These are phyloP conservation scores for Colletotrichum liriopes DNA, from an alignment of 2,329 filamentous ascomycete genomes.

Conservation along the genomic window DNA sequence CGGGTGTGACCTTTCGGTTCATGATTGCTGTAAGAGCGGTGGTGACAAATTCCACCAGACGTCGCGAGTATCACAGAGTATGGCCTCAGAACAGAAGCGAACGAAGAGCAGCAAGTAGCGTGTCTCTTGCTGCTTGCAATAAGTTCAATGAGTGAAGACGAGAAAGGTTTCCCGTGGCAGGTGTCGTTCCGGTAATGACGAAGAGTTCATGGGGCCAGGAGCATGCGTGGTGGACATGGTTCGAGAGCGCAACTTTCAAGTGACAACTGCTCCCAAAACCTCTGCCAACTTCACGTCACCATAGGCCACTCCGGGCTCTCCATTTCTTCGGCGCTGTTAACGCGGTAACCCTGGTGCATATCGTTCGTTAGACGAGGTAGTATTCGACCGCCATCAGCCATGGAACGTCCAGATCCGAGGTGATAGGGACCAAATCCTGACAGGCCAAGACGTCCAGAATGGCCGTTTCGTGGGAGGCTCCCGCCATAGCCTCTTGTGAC, in stretches of 20 bases:
- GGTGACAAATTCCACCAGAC: neutral
- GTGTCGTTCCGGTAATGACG: slow-evolving; percentile 18
- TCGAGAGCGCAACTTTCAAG: neutral
- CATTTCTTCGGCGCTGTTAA: slow-evolving; percentile 4
- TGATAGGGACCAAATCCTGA: slow-evolving; percentile 20
- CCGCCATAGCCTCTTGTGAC: neutral
- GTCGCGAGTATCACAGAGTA: neutral
- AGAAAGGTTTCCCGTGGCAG: neutral
- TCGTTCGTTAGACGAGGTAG: slow-evolving; percentile 28
- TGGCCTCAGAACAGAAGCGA: neutral
- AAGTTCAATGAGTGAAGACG: neutral
- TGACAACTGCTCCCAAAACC: neutral
- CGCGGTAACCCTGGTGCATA: slow-evolving; percentile 17
- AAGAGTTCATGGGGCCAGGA: neutral
- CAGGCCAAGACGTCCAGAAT: slow-evolving; percentile 14
- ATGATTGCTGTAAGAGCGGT: neutral
- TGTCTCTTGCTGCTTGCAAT: neutral
- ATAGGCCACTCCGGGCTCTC: neutral
- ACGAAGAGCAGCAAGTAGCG: neutral
- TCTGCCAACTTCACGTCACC: slow-evolving; percentile 8
- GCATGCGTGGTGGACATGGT: neutral
- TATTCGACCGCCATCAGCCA: slow-evolving; percentile 15
- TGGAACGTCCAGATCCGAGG: slow-evolving; percentile 28
- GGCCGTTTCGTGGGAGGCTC: slow-evolving; percentile 4
- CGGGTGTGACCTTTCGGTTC: neutral